Base-by-base conservation (phyloP, 2,329 filamentous ascomycete species). In the Colletotrichum chrysophilum region DNA sequence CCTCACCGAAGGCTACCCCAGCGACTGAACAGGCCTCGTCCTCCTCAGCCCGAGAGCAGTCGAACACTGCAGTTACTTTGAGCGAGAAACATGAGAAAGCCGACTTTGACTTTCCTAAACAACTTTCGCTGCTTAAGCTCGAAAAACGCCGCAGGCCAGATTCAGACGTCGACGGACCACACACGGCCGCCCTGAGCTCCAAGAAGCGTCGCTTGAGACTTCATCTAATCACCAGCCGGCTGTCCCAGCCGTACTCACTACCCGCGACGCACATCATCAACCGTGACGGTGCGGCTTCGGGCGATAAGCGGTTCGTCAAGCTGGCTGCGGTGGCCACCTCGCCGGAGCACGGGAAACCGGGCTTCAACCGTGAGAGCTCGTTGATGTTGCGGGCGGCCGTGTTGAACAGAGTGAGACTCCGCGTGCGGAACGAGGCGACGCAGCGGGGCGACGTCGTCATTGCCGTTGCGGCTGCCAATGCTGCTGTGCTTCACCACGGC, bases 241-340 rank as follows among this genome's bases (percentile, higher is more conserved):
- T 95, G 1, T 94, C 93, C 12, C 89, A 88, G 64, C 93, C 93
- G 2, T 95, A 91, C 82, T 94, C 93, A 0, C 87, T 90, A 32
- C 93, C 93, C 0, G 92, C 93, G 4, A 92, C 93, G 58, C 93
- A 95, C 79, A 94, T 94, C 72, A 87, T 93, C 68, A 91, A 93
- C 81, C 89, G 92, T 30, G 92, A 91, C 71, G 87, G 86, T 14
- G 80, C 83, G 13, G 82, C 85, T 2, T 78, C 82, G 2, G 86
- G 87, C 6, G 86, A 89, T 77, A 88, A 86, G 78, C 84, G 88
- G 5, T 88, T 91, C 68, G 79, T 89, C 34, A 88, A 88, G 79
- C 83, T 89, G 72, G 87, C 88, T 0, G 85, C 87, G 6, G 71
- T 58, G 52, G 74, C 66, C 34, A 74, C 64, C 26, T 82, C 87